Conservation (phyloP, 2,329 filamentous ascomycete genomes). For the Nemania abortiva region DNA sequence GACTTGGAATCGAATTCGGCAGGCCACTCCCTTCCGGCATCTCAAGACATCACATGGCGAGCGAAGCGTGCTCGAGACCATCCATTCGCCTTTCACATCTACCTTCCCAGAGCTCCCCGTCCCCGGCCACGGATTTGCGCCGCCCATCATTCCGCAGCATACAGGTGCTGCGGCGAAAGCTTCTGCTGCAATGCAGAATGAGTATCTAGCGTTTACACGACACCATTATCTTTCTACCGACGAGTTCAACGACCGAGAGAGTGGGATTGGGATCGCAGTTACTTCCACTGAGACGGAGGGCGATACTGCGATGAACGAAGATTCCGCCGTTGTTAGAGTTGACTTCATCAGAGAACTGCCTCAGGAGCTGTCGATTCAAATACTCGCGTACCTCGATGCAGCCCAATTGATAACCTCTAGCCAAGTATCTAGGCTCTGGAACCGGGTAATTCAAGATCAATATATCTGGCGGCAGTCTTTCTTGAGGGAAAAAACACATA, state of each 20-base stretch:
- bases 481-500: conserved; percentile 69
- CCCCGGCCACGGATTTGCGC: conserved; percentile 64
- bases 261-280: conserved; percentile 72
- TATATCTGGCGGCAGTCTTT: conserved; percentile 75
- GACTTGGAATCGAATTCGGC: conserved; percentile 64
- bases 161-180: conserved; percentile 72
- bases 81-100: conserved; percentile 55
- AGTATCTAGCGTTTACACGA: conserved; percentile 55
- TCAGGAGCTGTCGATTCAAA: conserved; percentile 68
- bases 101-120: conserved; percentile 54
- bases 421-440: conserved; percentile 66
- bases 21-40: conserved; percentile 64
- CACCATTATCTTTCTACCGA: conserved; percentile 60
- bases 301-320: conserved; percentile 52
- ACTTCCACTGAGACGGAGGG: conserved; percentile 57
- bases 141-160: conserved; percentile 70
- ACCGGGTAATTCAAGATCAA: conserved; percentile 60
- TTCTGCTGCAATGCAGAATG: conserved; percentile 70
- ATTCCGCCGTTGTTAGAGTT: conserved; percentile 57
- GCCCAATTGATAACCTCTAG: conserved; percentile 62
- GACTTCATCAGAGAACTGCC: conserved; percentile 71
- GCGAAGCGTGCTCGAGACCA: conserved; percentile 53
- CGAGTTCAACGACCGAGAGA: conserved; percentile 70
- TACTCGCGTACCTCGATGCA: conserved; percentile 69
- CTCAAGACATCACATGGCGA: conserved; percentile 60